Evolutionary conservation across 2,329 filamentous ascomycete species (phyloP).

Genomic region (Arthroderma sp.): DNA sequence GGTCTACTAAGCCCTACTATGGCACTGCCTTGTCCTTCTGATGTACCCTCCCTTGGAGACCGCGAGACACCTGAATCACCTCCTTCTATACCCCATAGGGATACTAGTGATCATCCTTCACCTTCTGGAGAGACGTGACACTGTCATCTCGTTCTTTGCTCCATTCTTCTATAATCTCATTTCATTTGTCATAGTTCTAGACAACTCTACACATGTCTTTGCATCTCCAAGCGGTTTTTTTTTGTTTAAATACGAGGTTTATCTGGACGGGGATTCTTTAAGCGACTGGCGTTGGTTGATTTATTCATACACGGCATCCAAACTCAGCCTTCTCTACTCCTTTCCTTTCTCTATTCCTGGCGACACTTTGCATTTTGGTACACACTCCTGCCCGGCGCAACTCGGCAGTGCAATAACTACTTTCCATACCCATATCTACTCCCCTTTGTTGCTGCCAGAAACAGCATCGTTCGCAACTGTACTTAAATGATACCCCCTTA

Average conservation of each 20-base stretch:
- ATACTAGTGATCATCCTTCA: neutral
- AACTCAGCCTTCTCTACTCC: neutral
- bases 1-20: constrained; percentile 25
- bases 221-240: neutral
- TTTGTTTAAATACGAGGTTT: neutral
- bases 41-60: neutral
- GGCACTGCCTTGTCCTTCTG: neutral
- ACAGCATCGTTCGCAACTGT: neutral
- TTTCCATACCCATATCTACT: neutral
- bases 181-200: neutral
- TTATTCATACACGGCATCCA: neutral
- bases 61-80: neutral
- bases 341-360: neutral
- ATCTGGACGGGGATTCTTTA: neutral
- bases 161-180: neutral
- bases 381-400: neutral
- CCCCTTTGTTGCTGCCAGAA: neutral
- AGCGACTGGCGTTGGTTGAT: neutral
- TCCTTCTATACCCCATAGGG: neutral
- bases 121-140: neutral
- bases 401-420: neutral
- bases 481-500: constrained; percentile 1
- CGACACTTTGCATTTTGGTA: neutral
- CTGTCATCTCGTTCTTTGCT: neutral
- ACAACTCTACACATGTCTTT: neutral